Base-by-base conservation (phyloP, 148 eudicot genomes). In the Suaeda aralocaspica region DNA sequence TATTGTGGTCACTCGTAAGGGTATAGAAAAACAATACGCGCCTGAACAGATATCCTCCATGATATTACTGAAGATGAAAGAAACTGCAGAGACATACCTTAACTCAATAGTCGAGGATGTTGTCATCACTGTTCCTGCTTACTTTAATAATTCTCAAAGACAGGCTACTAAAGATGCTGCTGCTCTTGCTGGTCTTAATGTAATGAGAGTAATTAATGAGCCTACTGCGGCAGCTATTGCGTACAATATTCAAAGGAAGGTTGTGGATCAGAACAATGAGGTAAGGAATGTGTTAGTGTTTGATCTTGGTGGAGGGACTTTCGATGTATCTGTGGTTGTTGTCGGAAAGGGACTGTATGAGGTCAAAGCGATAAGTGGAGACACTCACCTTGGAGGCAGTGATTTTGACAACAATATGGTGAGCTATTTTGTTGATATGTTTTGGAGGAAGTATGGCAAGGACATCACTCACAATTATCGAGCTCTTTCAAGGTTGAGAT, bases 141-240 rank as follows among this genome's bases (percentile, higher is more conserved):
- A 58, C 62, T 58, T 58, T 8, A 58, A 18, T 30, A 3, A 30
- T 18, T 16, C 41, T 1, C 62, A 58, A 14, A 21, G 62, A 15
- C 62, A 58, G 36, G 62, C 62, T 0, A 58, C 62, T 29, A 58
- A 58, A 58, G 62, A 29, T 58, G 62, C 62, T 58, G 62, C 33
- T 22, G 13, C 62, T 0, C 6, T 58, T 13, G 62, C 62, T 18
- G 62, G 62, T 36, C 29, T 58, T 1, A 29, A 58, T 58, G 39
- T 58, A 16, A 29, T 58, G 62, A 36, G 62, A 2, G 30, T 58
- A 2, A 58, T 58, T 21, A 58, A 58, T 0, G 62, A 58, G 39
- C 62, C 62, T 29, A 58, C 62, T 5, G 39, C 39, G 29, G 62
- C 62, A 29, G 62, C 62, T 11, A 58, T 58, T 30, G 62, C 62